A percentile compares a stretch with the other conserved stretches of the same genome.
Conservation (phyloP, 805 yeast genomes). For the Citeromyces matritensis region DNA sequence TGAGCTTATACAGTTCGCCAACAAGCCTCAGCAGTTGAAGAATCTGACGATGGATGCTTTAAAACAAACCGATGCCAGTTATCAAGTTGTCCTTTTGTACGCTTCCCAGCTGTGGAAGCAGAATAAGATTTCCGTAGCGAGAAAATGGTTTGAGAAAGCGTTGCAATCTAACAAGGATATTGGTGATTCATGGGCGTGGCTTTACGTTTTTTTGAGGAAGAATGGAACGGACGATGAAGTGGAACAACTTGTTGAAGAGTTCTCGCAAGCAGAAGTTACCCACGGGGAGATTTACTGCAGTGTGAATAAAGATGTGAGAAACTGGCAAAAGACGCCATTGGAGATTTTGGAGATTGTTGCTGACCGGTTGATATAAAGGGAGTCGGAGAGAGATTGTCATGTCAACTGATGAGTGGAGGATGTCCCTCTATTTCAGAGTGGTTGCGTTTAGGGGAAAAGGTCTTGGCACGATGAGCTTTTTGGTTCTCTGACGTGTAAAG, state of each 20-base stretch:
- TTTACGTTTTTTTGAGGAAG: slow-evolving; percentile 26
- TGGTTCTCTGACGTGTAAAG: too few species aligned
- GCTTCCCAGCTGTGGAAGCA: slow-evolving; percentile 49
- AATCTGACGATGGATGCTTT: slow-evolving; percentile 58
- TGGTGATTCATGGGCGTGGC: slow-evolving; percentile 75
- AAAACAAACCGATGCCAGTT: slow-evolving; percentile 38
- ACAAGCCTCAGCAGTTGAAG: slow-evolving; percentile 34
- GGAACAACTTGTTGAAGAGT: slow-evolving; percentile 17
- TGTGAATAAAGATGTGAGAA: slow-evolving; percentile 21
- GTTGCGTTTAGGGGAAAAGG: too few species aligned
- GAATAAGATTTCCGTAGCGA: slow-evolving; percentile 46
- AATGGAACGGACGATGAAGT: slow-evolving; percentile 21
- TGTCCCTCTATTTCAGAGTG: too few species aligned
- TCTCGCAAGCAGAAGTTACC: slow-evolving; percentile 34
- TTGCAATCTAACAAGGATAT: slow-evolving; percentile 32
- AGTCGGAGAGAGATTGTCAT: too few species aligned
- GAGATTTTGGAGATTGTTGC: neutral
- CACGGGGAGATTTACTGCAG: slow-evolving; percentile 49
- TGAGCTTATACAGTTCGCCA: slow-evolving; percentile 31
- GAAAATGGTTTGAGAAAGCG: slow-evolving; percentile 64
- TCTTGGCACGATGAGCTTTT: too few species aligned
- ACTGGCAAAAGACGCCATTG: slow-evolving; percentile 13
- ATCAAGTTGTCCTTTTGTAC: slow-evolving; percentile 40
- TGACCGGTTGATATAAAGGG: neutral
- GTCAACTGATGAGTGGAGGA: too few species aligned